Evolutionary conservation across 179 eudicot species (phyloP).

Genomic region (Amaranthus tricolor): DNA sequence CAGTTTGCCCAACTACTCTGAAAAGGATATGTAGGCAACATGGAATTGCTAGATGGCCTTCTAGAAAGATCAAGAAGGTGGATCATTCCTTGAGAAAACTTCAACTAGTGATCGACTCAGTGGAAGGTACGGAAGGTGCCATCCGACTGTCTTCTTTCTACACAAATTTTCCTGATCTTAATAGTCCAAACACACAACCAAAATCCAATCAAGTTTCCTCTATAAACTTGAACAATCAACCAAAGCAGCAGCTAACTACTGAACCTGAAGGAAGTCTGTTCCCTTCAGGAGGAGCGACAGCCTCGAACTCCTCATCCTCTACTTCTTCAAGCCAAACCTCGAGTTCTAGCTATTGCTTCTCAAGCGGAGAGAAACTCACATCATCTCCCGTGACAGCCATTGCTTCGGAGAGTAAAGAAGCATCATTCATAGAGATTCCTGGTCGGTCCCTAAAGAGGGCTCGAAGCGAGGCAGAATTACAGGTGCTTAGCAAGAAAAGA

Average conservation of each 20-base stretch:
- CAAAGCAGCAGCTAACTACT: slow-evolving; percentile 31
- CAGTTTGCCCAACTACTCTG: slow-evolving; percentile 94
- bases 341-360: slow-evolving; percentile 47
- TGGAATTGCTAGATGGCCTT: slow-evolving; percentile 91
- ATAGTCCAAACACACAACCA: slow-evolving; percentile 31
- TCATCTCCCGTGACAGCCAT: slow-evolving; percentile 29
- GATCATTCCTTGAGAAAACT: slow-evolving; percentile 85
- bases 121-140: slow-evolving; percentile 74
- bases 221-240: slow-evolving; percentile 33
- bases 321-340: slow-evolving; percentile 73
- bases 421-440: slow-evolving; percentile 30
- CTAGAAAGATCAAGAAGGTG: slow-evolving; percentile 92
- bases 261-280: slow-evolving; percentile 42
- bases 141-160: slow-evolving; percentile 79
- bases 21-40: slow-evolving; percentile 95
- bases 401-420: slow-evolving; percentile 32
- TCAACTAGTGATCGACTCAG: slow-evolving; percentile 79
- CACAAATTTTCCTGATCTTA: slow-evolving; percentile 67
- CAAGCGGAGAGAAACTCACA: slow-evolving; percentile 35
- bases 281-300: slow-evolving; percentile 41
- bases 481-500: slow-evolving; percentile 30
- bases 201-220: slow-evolving; percentile 31
- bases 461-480: slow-evolving; percentile 42
- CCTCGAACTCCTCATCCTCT: slow-evolving; percentile 46
- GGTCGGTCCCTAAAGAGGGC: slow-evolving; percentile 41